phyloP scores from a whole-genome alignment of 257 asterid species.

The Primulina huaijiensis region DNA sequence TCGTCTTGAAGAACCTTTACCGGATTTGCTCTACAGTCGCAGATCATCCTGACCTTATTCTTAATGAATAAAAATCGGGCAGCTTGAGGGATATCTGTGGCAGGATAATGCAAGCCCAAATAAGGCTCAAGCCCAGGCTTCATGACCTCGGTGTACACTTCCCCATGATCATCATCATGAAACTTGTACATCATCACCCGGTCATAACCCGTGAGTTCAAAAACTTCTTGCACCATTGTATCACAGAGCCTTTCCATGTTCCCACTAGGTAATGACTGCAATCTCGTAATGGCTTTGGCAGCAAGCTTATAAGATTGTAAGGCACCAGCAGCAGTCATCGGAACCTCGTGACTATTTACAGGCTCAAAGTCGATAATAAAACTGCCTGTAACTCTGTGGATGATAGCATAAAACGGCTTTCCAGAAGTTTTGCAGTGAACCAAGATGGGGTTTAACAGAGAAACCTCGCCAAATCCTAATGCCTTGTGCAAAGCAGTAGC shows the following conservation, averaged over 20 bases:
- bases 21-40: constrained; percentile 79
- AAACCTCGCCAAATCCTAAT: constrained; percentile 85
- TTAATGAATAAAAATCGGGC: constrained; percentile 93
- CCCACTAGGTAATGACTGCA: constrained; percentile 88
- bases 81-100: constrained; percentile 97
- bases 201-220: constrained; percentile 92
- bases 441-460: constrained; percentile 76
- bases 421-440: constrained; percentile 94
- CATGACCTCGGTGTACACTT: constrained; percentile 74
- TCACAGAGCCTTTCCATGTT: constrained; percentile 83
- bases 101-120: constrained; percentile 87
- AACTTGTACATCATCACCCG: constrained; percentile 87
- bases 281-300: constrained; percentile 80
- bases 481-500: constrained; percentile 82
- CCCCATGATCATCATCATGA: constrained; percentile 97
- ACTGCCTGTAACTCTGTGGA: constrained; percentile 87
- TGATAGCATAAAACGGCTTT: constrained; percentile 89
- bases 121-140: constrained; percentile 95
- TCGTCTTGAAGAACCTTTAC: constrained; percentile 76
- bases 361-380: constrained; percentile 92
- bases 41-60: constrained; percentile 92
- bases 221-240: constrained; percentile 88
- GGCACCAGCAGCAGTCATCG: constrained; percentile 99
- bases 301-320: constrained; percentile 93
- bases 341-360: constrained; percentile 89